Conservation (phyloP, 768 basidiomycete genomes). For the Psilocybe sp. region DNA sequence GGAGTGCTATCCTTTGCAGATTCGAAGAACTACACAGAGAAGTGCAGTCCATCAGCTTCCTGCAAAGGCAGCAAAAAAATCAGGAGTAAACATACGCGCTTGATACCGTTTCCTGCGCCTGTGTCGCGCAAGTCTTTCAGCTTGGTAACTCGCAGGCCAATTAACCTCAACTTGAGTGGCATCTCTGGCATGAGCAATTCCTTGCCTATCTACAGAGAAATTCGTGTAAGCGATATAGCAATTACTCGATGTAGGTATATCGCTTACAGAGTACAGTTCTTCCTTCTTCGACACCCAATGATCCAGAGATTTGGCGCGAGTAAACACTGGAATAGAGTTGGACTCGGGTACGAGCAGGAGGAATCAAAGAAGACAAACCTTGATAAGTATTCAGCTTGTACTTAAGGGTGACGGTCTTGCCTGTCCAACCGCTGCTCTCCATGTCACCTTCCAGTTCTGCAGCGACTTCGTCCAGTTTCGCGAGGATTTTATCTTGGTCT, state of each 20-base stretch:
- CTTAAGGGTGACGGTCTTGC: slow-evolving; percentile 87
- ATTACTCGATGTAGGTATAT: slow-evolving; percentile 3
- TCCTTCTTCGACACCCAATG: slow-evolving; percentile 78
- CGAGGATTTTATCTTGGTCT: slow-evolving; percentile 63
- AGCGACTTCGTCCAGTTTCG: slow-evolving; percentile 79
- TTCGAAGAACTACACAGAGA: slow-evolving; percentile 54
- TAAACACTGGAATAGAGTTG: slow-evolving; percentile 50
- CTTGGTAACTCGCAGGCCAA: slow-evolving; percentile 87
- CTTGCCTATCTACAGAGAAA: slow-evolving; percentile 59
- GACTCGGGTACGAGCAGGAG: background rate
- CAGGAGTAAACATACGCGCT: slow-evolving; percentile 48
- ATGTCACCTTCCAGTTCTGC: slow-evolving; percentile 82
- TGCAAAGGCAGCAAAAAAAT: background rate
- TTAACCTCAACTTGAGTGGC: slow-evolving; percentile 76
- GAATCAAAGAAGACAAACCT: slow-evolving; percentile 36
- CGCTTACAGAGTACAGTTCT: slow-evolving; percentile 70
- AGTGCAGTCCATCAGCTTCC: background rate
- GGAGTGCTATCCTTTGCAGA: slow-evolving; percentile 28
- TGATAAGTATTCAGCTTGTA: slow-evolving; percentile 91
- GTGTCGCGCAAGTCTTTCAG: slow-evolving; percentile 73
- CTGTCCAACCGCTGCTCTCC: slow-evolving; percentile 75
- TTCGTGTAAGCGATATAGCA: slow-evolving; percentile 2
- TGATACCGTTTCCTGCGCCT: slow-evolving; percentile 52
- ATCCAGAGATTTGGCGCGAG: slow-evolving; percentile 77
- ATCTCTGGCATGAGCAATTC: slow-evolving; percentile 79